Evolutionary conservation across 2,329 filamentous ascomycete genomes (phyloP), one percentile per base, ranked within the genome.

Genomic region (Aspergillus candidus): DNA sequence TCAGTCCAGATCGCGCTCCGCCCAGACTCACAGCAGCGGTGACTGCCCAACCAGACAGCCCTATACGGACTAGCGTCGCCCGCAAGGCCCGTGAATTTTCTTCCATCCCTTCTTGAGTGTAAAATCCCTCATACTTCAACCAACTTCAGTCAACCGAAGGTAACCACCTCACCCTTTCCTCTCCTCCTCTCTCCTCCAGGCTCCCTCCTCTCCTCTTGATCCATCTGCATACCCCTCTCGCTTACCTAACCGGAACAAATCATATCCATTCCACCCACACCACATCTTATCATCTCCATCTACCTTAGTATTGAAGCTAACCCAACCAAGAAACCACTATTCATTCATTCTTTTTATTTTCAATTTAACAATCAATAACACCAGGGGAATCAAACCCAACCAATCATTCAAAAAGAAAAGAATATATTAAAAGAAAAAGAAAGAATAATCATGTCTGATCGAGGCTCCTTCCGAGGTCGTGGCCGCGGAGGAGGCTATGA

Each of bases 381-480:
- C 22, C 22, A 27, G 22, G 35, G 34, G 32, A 38, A 18, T 40
- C n/a, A 44, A 35, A 44, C 30, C 18, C 13, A 18, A 30, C 7
- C 18, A 6, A n/a, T 13, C 36, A 34, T 40, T 40, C 35, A 43
- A 32, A 35, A 38, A 46, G 29, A 32, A 34, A 32, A 35, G 27
- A 30, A 30, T 17, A 15, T 4, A 35, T 27, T 11, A 40, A 40
- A 32, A 15, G 11, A 15, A 30, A 8, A 13, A 36, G 32, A 37
- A 29, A 49, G 48, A 43, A 44, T 44, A 48, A 43, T 35, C 42
- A 70, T 71, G 67, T 68, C 68, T 50, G 68, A 71, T 56, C 57
- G 68, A 62, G 65, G 65, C 43, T 65, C 80, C 72, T 79, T 80
- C 75, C 58, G 78, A 75, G 76, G 73, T 48, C 58, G 62, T 43